phyloP scores from a whole-genome alignment of 768 basidiomycete species.

The Paxillus ammoniavirescens region DNA sequence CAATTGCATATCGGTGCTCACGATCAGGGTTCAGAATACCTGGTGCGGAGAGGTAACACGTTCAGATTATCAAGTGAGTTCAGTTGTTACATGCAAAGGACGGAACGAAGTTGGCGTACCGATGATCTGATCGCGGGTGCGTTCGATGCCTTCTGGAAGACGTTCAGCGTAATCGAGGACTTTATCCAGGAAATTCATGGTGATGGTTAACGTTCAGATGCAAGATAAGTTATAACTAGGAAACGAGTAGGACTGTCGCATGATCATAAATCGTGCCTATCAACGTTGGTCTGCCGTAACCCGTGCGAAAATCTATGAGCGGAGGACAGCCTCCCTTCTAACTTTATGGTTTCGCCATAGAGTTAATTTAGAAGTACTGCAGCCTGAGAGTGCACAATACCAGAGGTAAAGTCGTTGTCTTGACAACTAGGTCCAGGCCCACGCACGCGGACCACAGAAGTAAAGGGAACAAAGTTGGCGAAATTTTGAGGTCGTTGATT shows the following conservation, averaged over 20 bases:
- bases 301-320: neutral
- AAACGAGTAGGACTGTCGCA: neutral
- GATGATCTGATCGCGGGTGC: slow-evolving; percentile 35
- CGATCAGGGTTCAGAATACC: slow-evolving; percentile 35
- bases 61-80: neutral
- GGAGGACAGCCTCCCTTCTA: too few species aligned
- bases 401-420: too few species aligned
- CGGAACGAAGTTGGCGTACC: slow-evolving; percentile 24
- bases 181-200: slow-evolving; percentile 43
- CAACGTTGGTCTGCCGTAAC: neutral
- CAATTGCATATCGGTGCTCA: slow-evolving; percentile 15
- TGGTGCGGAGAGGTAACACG: slow-evolving; percentile 12
- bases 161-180: slow-evolving; percentile 34
- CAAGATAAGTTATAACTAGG: neutral
- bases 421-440: too few species aligned
- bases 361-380: too few species aligned
- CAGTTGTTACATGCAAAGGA: neutral
- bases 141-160: slow-evolving; percentile 37
- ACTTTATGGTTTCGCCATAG: too few species aligned
- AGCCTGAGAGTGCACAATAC: too few species aligned
- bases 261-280: neutral
- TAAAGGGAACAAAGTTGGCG: too few species aligned
- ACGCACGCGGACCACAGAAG: too few species aligned
- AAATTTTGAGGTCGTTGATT: too few species aligned
- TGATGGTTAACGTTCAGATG: slow-evolving; percentile 9